Percentiles rank a stretch among this genome's conserved stretches.
These are phyloP conservation scores for Oryza coarctata DNA, from an alignment of 176 grass and related monocot genomes.

Conservation along the genomic window DNA sequence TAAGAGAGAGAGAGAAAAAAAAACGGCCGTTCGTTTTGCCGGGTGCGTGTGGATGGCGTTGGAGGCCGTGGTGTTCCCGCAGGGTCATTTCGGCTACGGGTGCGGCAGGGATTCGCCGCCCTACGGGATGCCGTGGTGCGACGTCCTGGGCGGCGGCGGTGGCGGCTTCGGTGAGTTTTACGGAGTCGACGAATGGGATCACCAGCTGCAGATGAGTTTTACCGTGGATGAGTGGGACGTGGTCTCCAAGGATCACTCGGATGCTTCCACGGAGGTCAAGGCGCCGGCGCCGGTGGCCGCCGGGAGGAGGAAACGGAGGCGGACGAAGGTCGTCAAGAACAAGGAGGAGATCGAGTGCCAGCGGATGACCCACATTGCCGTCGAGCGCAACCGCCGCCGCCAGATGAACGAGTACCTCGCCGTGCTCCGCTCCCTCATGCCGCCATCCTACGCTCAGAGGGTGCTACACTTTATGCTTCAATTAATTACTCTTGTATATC, in stretches of 20 bases:
- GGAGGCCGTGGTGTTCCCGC: constrained; percentile 81
- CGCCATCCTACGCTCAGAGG: constrained; percentile 80
- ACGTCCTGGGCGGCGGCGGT: neutral
- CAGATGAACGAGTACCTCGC: constrained; percentile 99
- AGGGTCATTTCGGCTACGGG: constrained; percentile 54
- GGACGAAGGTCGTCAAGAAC: constrained; percentile 80
- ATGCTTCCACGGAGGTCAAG: constrained; percentile 28
- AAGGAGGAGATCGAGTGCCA: constrained; percentile 97
- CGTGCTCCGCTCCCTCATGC: constrained; percentile 90
- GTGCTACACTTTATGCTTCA: constrained; percentile 5
- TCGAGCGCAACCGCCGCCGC: constrained; percentile 92
- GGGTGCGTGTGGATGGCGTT: constrained; percentile 53
- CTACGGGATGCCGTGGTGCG: constrained; percentile 51
- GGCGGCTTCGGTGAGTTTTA: constrained; percentile 23
- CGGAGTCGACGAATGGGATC: constrained; percentile 28
- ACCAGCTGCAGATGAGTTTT: constrained; percentile 11
- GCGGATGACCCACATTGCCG: constrained; percentile 98
- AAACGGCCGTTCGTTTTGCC: neutral
- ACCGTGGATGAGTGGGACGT: constrained; percentile 60
- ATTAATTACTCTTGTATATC: neutral
- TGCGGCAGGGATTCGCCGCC: constrained; percentile 28
- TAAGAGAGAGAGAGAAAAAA: neutral
- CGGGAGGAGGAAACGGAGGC: constrained; percentile 66
- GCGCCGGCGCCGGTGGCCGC: neutral
- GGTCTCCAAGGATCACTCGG: constrained; percentile 42